Evolutionary conservation across 2,329 filamentous ascomycete genomes (phyloP).

Genomic region (Neopestalotiopsis clavispora): DNA sequence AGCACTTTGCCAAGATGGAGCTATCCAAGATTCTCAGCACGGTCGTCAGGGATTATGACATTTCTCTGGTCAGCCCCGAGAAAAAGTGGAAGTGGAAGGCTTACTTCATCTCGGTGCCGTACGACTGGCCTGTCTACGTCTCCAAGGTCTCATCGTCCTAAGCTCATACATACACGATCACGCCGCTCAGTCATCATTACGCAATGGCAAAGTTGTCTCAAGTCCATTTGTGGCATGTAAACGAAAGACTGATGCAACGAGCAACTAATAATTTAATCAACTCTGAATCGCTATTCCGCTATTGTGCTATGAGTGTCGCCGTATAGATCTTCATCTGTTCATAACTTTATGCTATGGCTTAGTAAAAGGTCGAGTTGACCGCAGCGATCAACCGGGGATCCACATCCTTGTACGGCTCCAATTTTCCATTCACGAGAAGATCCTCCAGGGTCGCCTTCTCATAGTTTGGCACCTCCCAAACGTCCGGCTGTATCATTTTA

Average conservation of each 20-base stretch:
- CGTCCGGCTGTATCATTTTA: not conserved
- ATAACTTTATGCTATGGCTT: not conserved
- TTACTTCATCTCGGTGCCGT: constrained; percentile 36
- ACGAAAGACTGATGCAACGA: no score
- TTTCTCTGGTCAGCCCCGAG: constrained; percentile 32
- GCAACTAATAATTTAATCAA: no score
- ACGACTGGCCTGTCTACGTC: constrained; percentile 29
- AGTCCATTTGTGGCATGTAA: no score
- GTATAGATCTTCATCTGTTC: not conserved
- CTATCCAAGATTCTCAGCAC: constrained; percentile 39
- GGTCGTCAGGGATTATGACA: constrained; percentile 37
- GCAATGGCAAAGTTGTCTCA: no score
- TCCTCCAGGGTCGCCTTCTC: not conserved
- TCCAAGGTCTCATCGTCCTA: not conserved
- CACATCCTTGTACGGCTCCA: not conserved
- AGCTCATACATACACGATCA: not conserved
- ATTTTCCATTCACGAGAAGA: not conserved
- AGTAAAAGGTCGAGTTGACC: not conserved
- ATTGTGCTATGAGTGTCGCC: not conserved
- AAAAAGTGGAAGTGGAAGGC: constrained; percentile 36
- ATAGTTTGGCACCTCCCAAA: not conserved
- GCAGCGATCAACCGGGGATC: not conserved
- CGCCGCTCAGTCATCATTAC: no score
- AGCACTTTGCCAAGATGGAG: constrained; percentile 40
- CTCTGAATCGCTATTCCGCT: no score